These are phyloP conservation scores for Beta lomatogona DNA, from an alignment of 179 eudicot species.

Conservation along the genomic window DNA sequence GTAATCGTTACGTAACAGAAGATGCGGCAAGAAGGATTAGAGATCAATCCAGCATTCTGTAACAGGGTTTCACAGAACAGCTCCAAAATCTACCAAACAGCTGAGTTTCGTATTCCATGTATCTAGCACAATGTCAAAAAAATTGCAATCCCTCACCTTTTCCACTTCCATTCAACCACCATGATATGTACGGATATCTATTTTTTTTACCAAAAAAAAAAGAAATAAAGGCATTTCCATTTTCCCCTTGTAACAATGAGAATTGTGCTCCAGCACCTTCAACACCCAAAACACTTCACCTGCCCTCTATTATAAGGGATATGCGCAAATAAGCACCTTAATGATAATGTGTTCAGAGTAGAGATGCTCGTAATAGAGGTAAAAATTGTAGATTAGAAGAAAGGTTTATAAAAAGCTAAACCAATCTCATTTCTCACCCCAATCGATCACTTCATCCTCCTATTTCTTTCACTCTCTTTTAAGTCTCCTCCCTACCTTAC, in stretches of 20 bases:
- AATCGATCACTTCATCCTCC: neutral
- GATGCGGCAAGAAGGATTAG: too few relatives aligned
- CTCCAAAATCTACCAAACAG: too few relatives aligned
- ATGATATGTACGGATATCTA: too few relatives aligned
- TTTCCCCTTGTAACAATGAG: too few relatives aligned
- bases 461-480: neutral
- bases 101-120: too few relatives aligned
- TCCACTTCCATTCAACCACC: too few relatives aligned
- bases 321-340: neutral
- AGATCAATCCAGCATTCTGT: too few relatives aligned
- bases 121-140: too few relatives aligned
- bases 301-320: neutral
- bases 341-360: neutral
- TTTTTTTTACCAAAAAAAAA: neutral
- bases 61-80: too few relatives aligned
- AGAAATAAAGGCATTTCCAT: neutral
- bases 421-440: neutral
- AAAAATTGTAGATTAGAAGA: neutral
- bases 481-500: neutral
- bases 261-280: too few relatives aligned
- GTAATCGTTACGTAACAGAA: too few relatives aligned
- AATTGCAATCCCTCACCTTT: too few relatives aligned
- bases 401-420: neutral
- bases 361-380: neutral
- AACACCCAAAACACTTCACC: neutral